Evolutionary conservation across 2,329 filamentous ascomycete genomes (phyloP).

Genomic region (Paecilomyces sp.): DNA sequence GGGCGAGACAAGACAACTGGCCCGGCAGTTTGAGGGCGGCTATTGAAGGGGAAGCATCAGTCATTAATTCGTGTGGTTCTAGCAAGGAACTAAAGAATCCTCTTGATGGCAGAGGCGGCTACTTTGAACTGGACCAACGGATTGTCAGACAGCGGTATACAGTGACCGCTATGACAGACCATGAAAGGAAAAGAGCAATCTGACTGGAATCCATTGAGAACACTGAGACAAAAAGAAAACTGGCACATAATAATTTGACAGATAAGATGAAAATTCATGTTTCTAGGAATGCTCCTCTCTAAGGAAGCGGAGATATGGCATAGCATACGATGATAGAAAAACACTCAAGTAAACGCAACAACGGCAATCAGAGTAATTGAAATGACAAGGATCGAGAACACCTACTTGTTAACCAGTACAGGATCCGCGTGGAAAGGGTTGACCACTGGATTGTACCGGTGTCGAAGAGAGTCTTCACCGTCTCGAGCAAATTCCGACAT

Average conservation of each 20-base stretch:
- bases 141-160: neutral
- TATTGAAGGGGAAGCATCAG: conserved; percentile 4
- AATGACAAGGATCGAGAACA: neutral
- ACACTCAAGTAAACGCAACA: neutral
- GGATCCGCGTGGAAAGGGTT: conserved; percentile 44
- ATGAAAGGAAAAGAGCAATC: neutral
- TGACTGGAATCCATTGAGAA: neutral
- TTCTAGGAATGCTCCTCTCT: neutral
- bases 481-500: conserved; percentile 13
- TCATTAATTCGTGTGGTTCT: neutral
- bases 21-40: conserved; percentile 21
- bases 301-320: no score
- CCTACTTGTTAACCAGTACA: conserved; percentile 44
- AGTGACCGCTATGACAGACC: neutral
- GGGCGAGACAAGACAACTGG: conserved; percentile 48
- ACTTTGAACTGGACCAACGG: no score
- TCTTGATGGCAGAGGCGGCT: neutral
- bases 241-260: neutral
- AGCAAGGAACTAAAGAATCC: neutral
- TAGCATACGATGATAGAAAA: neutral
- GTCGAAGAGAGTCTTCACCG: conserved; percentile 11
- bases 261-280: neutral
- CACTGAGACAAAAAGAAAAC: neutral
- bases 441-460: conserved; percentile 45
- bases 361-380: neutral